A percentile compares a stretch with the other conserved stretches of the same genome.
Evolutionary conservation across 2,329 filamentous ascomycete species (phyloP).

Genomic region (Elsinoe fawcettii): DNA sequence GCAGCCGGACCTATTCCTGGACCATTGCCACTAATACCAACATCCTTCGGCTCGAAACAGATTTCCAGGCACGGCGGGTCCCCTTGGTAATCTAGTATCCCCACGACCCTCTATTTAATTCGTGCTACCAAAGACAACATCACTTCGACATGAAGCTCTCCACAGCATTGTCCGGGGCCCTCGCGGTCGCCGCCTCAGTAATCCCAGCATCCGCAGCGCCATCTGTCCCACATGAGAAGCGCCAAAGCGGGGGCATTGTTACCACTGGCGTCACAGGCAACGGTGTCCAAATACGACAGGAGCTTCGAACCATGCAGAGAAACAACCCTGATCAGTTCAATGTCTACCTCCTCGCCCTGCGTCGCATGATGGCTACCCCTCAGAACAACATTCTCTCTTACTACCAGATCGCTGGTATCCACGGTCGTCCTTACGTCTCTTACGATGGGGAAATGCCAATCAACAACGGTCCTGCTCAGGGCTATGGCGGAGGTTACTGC

Average conservation of each 20-base stretch:
- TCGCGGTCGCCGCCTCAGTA: constrained; percentile 14
- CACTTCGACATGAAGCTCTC: constrained; percentile 12
- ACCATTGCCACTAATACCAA: constrained; percentile 9
- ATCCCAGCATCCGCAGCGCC: neutral
- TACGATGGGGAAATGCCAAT: constrained; percentile 46
- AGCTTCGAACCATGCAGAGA: constrained; percentile 58
- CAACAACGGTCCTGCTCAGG: constrained; percentile 30
- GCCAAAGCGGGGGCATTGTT: constrained; percentile 18
- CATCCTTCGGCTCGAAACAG: neutral
- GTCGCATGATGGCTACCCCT: constrained; percentile 60
- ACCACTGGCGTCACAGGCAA: constrained; percentile 28
- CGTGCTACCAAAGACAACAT: neutral
- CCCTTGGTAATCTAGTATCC: constrained; percentile 7
- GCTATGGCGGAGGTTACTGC: constrained; percentile 62
- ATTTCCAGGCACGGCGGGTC: constrained; percentile 11
- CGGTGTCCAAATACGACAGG: constrained; percentile 44
- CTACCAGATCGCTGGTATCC: constrained; percentile 74
- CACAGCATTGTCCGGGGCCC: constrained; percentile 8
- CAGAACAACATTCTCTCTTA: constrained; percentile 62
- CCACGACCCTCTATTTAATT: neutral
- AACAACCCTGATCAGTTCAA: constrained; percentile 61
- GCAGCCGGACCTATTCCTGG: constrained; percentile 9
- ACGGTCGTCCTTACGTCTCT: constrained; percentile 60
- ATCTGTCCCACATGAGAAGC: neutral
- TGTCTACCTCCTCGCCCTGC: constrained; percentile 66